These are phyloP conservation scores for Exobasidium rhododendri DNA, from an alignment of 1,284 basidiomycete species.

Conservation along the genomic window DNA sequence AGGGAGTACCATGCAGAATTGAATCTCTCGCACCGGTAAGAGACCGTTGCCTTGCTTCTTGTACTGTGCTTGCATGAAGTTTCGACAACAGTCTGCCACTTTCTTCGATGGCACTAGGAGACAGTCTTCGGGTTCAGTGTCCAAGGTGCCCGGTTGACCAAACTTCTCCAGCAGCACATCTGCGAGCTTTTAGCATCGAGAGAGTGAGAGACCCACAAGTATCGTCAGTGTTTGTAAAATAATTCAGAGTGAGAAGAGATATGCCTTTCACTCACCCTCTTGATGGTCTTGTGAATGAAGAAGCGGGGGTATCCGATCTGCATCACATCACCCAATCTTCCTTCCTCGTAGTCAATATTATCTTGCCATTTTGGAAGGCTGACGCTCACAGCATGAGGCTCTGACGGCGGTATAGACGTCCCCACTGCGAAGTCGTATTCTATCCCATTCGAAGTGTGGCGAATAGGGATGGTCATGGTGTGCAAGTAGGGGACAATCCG, in stretches of 20 bases:
- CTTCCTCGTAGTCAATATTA: constrained; percentile 89
- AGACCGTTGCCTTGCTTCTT: constrained; percentile 2
- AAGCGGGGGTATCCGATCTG: constrained; percentile 94
- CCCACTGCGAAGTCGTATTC: constrained; percentile 15
- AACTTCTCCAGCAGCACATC: constrained; percentile 16
- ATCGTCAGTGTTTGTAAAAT: too few species aligned
- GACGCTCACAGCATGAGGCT: constrained; percentile 86
- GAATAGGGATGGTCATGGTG: not conserved
- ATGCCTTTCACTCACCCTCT: constrained; percentile 36
- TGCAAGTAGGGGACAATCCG: too few species aligned
- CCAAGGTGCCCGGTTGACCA: not conserved
- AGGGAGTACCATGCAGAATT: not conserved
- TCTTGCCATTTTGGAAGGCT: constrained; percentile 92
- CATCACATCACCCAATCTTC: constrained; percentile 78
- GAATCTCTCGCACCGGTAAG: not conserved
- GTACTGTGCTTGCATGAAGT: constrained; percentile 41
- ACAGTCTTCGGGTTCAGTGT: constrained; percentile 23
- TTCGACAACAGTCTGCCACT: constrained; percentile 41
- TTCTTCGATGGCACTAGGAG: constrained; percentile 44
- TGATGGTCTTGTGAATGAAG: constrained; percentile 84
- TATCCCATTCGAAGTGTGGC: not conserved
- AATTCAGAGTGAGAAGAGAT: not conserved
- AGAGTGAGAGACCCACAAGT: too few species aligned
- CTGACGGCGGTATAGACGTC: constrained; percentile 52
- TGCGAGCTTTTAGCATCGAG: constrained; percentile 16